Percentiles rank a stretch among this genome's conserved stretches.
These are phyloP conservation scores for Geotrichum citri-aurantii DNA, from an alignment of 1,139 yeast species.

Conservation along the genomic window DNA sequence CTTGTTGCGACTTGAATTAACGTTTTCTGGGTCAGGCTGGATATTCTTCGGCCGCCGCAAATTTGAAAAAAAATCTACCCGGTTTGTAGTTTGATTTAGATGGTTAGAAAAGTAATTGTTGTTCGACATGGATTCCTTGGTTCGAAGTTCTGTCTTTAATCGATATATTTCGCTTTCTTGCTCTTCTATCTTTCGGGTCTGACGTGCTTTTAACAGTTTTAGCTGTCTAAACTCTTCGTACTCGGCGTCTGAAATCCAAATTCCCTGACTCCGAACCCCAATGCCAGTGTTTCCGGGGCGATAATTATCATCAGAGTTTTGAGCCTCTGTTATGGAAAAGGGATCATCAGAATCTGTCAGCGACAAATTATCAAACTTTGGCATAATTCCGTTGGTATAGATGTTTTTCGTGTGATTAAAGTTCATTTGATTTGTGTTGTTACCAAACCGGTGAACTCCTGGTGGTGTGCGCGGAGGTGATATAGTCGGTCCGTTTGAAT, in stretches of 20 bases:
- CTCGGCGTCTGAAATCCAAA: conserved; percentile 2
- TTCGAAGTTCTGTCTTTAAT: neutral
- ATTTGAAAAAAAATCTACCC: neutral
- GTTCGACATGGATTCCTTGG: neutral
- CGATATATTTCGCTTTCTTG: neutral
- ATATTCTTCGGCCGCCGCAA: neutral
- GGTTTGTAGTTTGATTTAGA: neutral
- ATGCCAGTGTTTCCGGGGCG: neutral
- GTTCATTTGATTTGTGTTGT: neutral
- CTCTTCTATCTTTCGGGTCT: conserved; percentile 3
- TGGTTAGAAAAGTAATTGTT: neutral
- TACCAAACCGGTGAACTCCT: neutral
- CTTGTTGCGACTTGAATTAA: neutral
- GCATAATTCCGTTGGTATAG: neutral
- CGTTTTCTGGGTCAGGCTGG: neutral
- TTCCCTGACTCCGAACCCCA: neutral
- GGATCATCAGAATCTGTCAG: conserved; percentile 9
- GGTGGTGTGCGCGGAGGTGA: conserved; percentile 4
- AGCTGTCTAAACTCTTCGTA: conserved; percentile 4
- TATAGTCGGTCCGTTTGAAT: conserved; percentile 3
- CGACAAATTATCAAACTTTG: conserved; percentile 1
- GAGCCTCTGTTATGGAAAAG: conserved; percentile 4
- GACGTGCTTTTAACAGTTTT: neutral
- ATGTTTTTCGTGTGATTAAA: neutral
- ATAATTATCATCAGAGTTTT: neutral